These are phyloP conservation scores for Gossypium arboreum DNA, from an alignment of 345 rosid genomes.

Conservation along the genomic window DNA sequence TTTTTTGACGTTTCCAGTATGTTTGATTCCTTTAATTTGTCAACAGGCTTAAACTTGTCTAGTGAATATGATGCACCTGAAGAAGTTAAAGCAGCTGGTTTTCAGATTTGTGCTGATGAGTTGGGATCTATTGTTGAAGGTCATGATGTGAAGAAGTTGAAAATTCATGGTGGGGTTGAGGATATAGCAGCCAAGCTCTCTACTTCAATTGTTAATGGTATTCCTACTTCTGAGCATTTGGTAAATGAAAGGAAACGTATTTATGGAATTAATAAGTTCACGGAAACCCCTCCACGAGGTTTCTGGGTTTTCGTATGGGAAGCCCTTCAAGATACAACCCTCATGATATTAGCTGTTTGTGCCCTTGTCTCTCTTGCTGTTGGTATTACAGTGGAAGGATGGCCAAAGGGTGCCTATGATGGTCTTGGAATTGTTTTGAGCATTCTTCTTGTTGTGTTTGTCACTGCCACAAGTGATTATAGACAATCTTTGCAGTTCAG, in stretches of 20 bases:
- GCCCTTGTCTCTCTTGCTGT: conserved; percentile 58
- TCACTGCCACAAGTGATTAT: conserved; percentile 71
- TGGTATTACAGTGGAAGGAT: conserved; percentile 68
- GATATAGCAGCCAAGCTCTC: conserved; percentile 59
- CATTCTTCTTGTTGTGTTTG: conserved; percentile 61
- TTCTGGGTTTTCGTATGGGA: conserved; percentile 79
- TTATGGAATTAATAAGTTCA: conserved; percentile 81
- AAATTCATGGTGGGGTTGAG: conserved; percentile 68
- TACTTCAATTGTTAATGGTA: conserved; percentile 57
- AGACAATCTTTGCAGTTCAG: conserved; percentile 64
- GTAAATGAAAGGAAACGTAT: conserved; percentile 44
- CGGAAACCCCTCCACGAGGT: conserved; percentile 68
- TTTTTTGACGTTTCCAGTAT: neutral
- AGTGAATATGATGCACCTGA: conserved; percentile 72
- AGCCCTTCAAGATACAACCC: conserved; percentile 65
- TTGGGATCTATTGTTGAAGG: conserved; percentile 82
- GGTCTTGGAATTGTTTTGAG: conserved; percentile 71
- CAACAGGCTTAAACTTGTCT: conserved; percentile 47
- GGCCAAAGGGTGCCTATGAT: conserved; percentile 75
- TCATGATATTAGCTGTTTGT: conserved; percentile 61
- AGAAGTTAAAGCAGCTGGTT: conserved; percentile 70
- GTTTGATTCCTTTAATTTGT: conserved; percentile 18
- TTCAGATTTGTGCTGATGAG: conserved; percentile 85
- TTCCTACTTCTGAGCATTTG: conserved; percentile 42
- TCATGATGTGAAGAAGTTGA: conserved; percentile 72